Evolutionary conservation across 2,329 filamentous ascomycete species (phyloP).

Genomic region (Penicillium glabrum): DNA sequence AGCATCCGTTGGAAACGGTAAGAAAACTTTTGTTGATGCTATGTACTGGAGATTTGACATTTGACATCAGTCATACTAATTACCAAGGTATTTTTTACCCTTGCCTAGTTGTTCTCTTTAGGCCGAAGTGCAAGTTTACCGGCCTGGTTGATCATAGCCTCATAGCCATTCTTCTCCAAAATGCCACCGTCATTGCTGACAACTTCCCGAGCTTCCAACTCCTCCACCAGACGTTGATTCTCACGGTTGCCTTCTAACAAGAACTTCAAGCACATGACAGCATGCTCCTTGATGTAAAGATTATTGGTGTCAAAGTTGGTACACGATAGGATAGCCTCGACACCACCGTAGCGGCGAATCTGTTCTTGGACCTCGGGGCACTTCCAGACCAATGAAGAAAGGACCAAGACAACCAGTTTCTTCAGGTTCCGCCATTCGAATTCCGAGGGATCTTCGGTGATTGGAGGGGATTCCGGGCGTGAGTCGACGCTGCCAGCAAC

Average conservation of each 20-base stretch:
- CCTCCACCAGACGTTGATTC: conserved; percentile 55
- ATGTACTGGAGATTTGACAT: no score
- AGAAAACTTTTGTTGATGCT: no score
- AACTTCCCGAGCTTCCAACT: conserved; percentile 47
- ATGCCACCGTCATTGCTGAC: conserved; percentile 42
- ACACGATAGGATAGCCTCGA: conserved; percentile 84
- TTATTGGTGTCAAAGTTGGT: conserved; percentile 92
- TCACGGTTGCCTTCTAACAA: conserved; percentile 53
- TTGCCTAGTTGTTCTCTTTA: conserved; percentile 24
- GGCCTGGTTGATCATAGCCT: conserved; percentile 43
- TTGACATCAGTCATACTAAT: no score
- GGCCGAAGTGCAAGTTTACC: conserved; percentile 43
- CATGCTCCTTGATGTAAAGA: conserved; percentile 88
- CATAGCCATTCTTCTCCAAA: conserved; percentile 43
- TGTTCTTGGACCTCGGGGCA: conserved; percentile 82
- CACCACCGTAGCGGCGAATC: conserved; percentile 79
- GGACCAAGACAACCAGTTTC: conserved; percentile 85
- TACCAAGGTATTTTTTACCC: no score
- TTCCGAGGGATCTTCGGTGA: conserved; percentile 63
- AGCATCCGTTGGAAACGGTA: no score
- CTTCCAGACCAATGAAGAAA: conserved; percentile 86
- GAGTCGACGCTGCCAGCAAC: conserved; percentile 40
- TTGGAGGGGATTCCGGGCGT: conserved; percentile 47
- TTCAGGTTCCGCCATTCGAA: conserved; percentile 83
- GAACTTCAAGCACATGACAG: conserved; percentile 83